These are phyloP conservation scores for Amaranthus palmeri DNA, from an alignment of 148 eudicot genomes.

Conservation along the genomic window DNA sequence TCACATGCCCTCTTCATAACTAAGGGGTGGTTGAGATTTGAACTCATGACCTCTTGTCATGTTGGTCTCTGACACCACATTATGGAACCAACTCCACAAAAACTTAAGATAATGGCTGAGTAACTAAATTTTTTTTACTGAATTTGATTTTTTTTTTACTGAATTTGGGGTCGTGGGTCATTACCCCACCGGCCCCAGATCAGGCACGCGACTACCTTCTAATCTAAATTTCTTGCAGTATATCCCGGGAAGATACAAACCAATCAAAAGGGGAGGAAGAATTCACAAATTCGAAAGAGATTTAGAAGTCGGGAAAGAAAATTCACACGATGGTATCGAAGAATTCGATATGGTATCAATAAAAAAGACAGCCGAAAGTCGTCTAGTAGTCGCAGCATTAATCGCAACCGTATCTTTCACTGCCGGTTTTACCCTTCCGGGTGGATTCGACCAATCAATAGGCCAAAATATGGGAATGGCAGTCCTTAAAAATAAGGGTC, in stretches of 20 bases:
- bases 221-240: not conserved
- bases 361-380: slow-evolving; percentile 11
- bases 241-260: slow-evolving; percentile 1
- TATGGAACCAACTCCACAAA: too few relatives aligned
- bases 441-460: slow-evolving; percentile 7
- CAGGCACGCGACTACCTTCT: too few relatives aligned
- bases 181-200: too few relatives aligned
- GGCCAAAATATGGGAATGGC: not conserved
- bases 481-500: not conserved
- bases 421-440: slow-evolving; percentile 21
- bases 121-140: too few relatives aligned
- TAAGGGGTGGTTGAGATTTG: too few relatives aligned
- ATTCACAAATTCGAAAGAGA: not conserved
- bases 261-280: not conserved
- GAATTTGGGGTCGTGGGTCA: too few relatives aligned
- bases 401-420: slow-evolving; percentile 23
- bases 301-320: not conserved
- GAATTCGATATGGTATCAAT: not conserved
- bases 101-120: too few relatives aligned
- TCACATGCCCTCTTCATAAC: too few relatives aligned
- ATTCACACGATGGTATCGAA: not conserved
- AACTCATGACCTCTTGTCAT: too few relatives aligned
- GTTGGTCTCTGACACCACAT: too few relatives aligned
- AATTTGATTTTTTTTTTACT: too few relatives aligned
- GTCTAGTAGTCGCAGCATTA: slow-evolving; percentile 16